phyloP scores from a whole-genome alignment of 176 grass and related monocot species.

The Carex cristatella region DNA sequence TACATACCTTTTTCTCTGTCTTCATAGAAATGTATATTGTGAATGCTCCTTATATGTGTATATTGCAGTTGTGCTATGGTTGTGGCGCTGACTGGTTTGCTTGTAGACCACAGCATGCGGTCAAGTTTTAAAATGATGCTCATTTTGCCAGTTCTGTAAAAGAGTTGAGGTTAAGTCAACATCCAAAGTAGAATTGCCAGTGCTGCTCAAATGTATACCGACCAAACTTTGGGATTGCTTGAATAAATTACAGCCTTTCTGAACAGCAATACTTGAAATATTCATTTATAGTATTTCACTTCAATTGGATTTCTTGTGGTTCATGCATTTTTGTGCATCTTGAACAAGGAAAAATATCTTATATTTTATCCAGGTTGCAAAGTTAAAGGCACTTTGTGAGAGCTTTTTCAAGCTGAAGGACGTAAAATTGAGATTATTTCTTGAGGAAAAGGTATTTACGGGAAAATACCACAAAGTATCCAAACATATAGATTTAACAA shows the following conservation, averaged over 20 bases:
- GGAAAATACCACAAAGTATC: not conserved
- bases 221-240: not conserved
- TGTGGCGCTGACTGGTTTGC: not conserved
- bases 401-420: constrained; percentile 91
- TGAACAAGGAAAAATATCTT: not conserved
- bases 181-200: not conserved
- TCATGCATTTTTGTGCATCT: not conserved
- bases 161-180: not conserved
- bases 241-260: not conserved
- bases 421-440: constrained; percentile 61
- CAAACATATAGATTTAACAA: constrained; percentile 6
- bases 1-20: constrained; percentile 25
- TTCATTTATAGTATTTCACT: not conserved
- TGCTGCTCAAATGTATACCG: not conserved
- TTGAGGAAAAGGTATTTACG: constrained; percentile 76
- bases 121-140: not conserved
- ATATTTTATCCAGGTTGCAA: constrained; percentile 45
- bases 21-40: not conserved
- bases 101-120: not conserved
- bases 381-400: constrained; percentile 73
- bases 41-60: not conserved
- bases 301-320: not conserved
- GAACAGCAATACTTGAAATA: not conserved
- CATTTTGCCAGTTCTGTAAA: not conserved
- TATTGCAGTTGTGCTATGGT: not conserved